Evolutionary conservation across 768 basidiomycete species (phyloP), one percentile per base, ranked within the genome.

Genomic region (Kwoniella sp.): DNA sequence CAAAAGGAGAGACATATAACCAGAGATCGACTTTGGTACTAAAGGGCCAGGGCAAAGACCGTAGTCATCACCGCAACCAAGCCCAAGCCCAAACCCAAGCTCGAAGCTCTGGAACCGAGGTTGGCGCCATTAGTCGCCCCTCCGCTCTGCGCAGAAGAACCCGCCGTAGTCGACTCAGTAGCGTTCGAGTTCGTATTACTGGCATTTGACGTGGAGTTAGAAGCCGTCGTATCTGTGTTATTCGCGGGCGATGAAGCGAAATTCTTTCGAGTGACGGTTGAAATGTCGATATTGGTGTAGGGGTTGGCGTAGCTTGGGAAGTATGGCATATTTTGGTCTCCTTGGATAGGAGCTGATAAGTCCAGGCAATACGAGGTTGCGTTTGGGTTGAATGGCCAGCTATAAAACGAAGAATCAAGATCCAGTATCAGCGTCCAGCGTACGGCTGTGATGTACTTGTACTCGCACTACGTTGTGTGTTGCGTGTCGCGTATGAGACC

Each of bases 251-350:
- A 9, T 9, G 40, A 44, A 24, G 48, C 53, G n/a, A 47, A 60
- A 30, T 60, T 55, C 37, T 65, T 65, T 19, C 57, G 53, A 5
- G 44, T 60, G 13, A 61, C 60, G 1, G 37, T 47, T 6, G 65
- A 67, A 52, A 69, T 63, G 44, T 69, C 60, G 29, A 69, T 69
- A 27, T 64, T 67, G 27, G 70, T 64, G 19, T 69, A 56, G 30
- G 47, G 49, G 55, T 67, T 67, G 24, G 60, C 60, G 59, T 67
- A 69, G 22, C n/a, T 25, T 9, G 68, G 68, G 61, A 72, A 72
- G n/a, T 54, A 44, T 1, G 70, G 70, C 50, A 68, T 54, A 52
- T 71, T 71, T 53, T 71, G 70, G 24, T 72, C 70, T 3, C 68
- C 68, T 26, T 50, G 61, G 37, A 69, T 47, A 27, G 70, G 70